Evolutionary conservation across 805 yeast species (phyloP).

Genomic region (Candida coleopterorum): DNA sequence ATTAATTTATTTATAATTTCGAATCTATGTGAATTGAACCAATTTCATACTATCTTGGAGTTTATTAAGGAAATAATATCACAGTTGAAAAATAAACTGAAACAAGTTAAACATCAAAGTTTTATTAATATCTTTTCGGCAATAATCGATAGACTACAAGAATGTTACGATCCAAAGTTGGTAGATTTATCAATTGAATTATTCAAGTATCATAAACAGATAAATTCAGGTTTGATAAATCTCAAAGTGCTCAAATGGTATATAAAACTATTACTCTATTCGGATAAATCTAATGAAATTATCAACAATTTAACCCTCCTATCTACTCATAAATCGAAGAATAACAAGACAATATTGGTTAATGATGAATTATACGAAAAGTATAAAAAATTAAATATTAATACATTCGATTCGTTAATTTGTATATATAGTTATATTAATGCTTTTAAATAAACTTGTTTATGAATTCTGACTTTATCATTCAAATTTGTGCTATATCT

Average conservation of each 20-base stretch:
- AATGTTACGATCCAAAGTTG: not conserved
- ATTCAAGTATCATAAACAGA: not conserved
- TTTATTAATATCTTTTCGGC: not conserved
- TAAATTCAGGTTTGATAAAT: not conserved
- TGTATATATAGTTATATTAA: too few relatives aligned
- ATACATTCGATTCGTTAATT: conserved; percentile 1
- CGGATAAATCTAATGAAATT: not conserved
- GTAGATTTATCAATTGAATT: not conserved
- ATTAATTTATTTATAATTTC: conserved; percentile 24
- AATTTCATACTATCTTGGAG: not conserved
- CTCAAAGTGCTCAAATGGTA: conserved; percentile 2
- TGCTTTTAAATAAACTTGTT: too few relatives aligned
- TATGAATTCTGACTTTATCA: too few relatives aligned
- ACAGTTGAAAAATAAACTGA: too few relatives aligned
- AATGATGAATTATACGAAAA: not conserved
- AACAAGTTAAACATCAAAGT: conserved; percentile 1
- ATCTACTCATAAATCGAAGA: not conserved
- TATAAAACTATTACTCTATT: not conserved
- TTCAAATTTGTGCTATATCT: too few relatives aligned
- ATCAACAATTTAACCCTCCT: not conserved
- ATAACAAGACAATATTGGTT: not conserved
- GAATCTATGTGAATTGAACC: conserved; percentile 12
- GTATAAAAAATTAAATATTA: not conserved
- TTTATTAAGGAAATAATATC: not conserved
- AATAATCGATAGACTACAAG: not conserved